phyloP scores from a whole-genome alignment of 2,329 filamentous ascomycete genomes.

The Pseudogymnoascus sp. region DNA sequence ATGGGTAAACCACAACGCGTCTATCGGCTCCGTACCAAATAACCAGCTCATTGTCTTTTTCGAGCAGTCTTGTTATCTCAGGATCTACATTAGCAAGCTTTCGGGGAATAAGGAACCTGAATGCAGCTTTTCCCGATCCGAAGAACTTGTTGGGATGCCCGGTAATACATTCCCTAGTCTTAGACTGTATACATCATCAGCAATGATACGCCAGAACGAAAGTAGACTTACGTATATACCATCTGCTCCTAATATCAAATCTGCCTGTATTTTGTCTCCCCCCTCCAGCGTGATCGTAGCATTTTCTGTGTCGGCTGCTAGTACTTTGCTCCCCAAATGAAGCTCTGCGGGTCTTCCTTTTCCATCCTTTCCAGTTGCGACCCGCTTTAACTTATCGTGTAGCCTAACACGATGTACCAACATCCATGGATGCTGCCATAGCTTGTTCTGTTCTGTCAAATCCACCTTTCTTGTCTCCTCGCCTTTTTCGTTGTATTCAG shows the following conservation, averaged over 20 bases:
- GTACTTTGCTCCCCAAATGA: slow-evolving; percentile 35
- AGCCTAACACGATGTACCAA: slow-evolving; percentile 46
- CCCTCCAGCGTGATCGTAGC: slow-evolving; percentile 38
- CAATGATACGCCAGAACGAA: slow-evolving; percentile 27
- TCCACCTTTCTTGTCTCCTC: slow-evolving; percentile 26
- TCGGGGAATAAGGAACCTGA: slow-evolving; percentile 18
- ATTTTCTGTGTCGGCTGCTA: slow-evolving; percentile 33
- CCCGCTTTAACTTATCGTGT: slow-evolving; percentile 42
- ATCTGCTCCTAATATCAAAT: slow-evolving; percentile 47
- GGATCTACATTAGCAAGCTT: slow-evolving; percentile 28
- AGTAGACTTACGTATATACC: slow-evolving; percentile 37
- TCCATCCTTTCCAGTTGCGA: slow-evolving; percentile 33
- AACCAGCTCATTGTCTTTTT: slow-evolving; percentile 24
- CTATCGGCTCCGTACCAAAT: slow-evolving; percentile 37
- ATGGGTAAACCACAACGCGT: slow-evolving; percentile 41
- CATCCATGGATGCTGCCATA: slow-evolving; percentile 46
- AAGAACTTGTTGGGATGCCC: slow-evolving; percentile 8
- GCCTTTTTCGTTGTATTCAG: slow-evolving; percentile 28
- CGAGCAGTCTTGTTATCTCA: slow-evolving; percentile 27
- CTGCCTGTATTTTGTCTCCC: slow-evolving; percentile 36
- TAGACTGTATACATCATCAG: slow-evolving; percentile 7
- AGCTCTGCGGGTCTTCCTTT: slow-evolving; percentile 31
- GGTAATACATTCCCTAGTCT: slow-evolving; percentile 9
- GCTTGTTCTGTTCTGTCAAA: slow-evolving; percentile 29
- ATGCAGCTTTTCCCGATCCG: slow-evolving; percentile 17